A percentile compares a stretch with the other conserved stretches of the same genome.
Conservation (phyloP, 345 rosid genomes). For the Aurinia saxatilis region DNA sequence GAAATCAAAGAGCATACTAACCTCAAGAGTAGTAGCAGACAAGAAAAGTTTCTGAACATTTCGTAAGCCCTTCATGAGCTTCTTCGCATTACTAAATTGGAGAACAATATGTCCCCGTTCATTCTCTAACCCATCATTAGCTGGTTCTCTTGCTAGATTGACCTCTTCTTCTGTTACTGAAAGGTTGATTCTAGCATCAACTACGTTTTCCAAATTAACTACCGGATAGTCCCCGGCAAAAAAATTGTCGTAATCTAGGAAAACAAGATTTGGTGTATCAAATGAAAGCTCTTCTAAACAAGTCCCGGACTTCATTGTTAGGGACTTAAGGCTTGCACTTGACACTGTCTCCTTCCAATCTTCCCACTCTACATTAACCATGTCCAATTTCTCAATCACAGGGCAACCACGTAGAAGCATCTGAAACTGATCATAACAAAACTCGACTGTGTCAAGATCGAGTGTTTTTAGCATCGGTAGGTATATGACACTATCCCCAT, state of each 20-base stretch:
- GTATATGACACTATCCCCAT: neutral
- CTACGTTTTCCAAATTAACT: neutral
- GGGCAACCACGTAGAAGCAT: neutral
- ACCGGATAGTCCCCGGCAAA: neutral
- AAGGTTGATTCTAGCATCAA: conserved; percentile 1
- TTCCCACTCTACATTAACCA: neutral
- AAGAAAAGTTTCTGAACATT: neutral
- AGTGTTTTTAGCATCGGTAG: neutral
- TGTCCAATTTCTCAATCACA: neutral
- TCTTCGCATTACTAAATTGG: neutral
- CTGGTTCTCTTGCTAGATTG: neutral
- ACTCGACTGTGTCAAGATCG: neutral
- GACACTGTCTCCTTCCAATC: neutral
- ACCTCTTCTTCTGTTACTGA: neutral
- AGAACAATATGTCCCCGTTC: neutral
- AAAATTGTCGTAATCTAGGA: neutral
- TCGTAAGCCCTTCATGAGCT: neutral
- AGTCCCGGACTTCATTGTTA: neutral
- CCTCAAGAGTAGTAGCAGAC: neutral
- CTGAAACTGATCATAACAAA: neutral
- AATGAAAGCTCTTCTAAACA: neutral
- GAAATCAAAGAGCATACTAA: neutral
- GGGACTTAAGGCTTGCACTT: conserved; percentile 6
- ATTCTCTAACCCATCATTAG: neutral
- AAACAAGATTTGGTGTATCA: conserved; percentile 4